Evolutionary conservation across 768 basidiomycete genomes (phyloP).

Genomic region (Termitomyces sp.): DNA sequence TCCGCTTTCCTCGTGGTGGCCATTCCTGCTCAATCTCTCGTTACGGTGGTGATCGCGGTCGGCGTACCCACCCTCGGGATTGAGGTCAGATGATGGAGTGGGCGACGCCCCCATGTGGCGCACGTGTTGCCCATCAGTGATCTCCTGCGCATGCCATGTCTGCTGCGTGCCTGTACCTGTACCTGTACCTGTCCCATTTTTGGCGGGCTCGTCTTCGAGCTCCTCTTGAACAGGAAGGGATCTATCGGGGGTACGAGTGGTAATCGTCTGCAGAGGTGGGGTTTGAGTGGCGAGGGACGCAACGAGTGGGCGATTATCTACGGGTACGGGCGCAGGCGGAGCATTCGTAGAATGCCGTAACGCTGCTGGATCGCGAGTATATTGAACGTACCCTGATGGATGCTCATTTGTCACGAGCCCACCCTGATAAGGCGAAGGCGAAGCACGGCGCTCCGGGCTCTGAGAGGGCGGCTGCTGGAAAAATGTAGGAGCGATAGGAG

Average conservation of each 20-base stretch:
- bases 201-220: constrained; percentile 58
- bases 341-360: constrained; percentile 23
- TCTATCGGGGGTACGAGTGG: constrained; percentile 61
- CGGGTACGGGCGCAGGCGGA: constrained; percentile 4
- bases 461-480: constrained; percentile 34
- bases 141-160: constrained; percentile 14
- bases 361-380: constrained; percentile 43
- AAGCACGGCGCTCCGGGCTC: constrained; percentile 50
- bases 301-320: constrained; percentile 29
- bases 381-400: constrained; percentile 41
- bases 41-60: constrained; percentile 26
- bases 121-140: constrained; percentile 28
- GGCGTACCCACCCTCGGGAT: constrained; percentile 36
- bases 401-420: constrained; percentile 45
- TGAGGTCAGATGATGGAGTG: constrained; percentile 52
- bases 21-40: constrained; percentile 33
- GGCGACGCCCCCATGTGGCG: constrained; percentile 38
- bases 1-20: constrained; percentile 40
- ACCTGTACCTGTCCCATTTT: constrained; percentile 18
- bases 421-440: constrained; percentile 49
- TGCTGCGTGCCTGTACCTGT: constrained; percentile 20
- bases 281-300: constrained; percentile 42
- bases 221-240: constrained; percentile 79
- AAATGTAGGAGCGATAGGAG: constrained; percentile 30
- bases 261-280: constrained; percentile 49